These are phyloP conservation scores for Cladosporium halotolerans DNA, from an alignment of 2,329 filamentous ascomycete genomes.

Conservation along the genomic window DNA sequence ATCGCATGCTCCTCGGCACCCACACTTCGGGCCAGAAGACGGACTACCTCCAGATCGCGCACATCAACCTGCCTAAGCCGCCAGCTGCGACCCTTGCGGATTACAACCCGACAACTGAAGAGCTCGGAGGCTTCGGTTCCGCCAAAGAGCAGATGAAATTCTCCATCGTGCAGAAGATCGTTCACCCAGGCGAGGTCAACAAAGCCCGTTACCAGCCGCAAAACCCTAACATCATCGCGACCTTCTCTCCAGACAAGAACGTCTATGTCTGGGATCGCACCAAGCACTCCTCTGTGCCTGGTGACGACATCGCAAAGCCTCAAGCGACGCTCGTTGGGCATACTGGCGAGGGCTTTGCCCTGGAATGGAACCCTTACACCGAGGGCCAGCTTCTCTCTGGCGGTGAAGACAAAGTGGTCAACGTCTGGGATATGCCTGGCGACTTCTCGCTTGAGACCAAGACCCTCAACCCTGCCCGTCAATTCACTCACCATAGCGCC, in stretches of 20 bases:
- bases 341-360: slow-evolving; percentile 79
- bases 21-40: slow-evolving; percentile 80
- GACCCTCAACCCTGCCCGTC: slow-evolving; percentile 62
- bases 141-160: slow-evolving; percentile 74
- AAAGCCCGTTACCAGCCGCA: slow-evolving; percentile 97
- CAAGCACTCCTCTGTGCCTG: slow-evolving; percentile 77
- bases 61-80: slow-evolving; percentile 84
- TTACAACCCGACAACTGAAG: slow-evolving; percentile 85
- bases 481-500: slow-evolving; percentile 80
- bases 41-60: slow-evolving; percentile 92
- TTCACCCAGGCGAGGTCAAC: slow-evolving; percentile 95
- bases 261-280: slow-evolving; percentile 94
- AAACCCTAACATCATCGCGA: slow-evolving; percentile 94
- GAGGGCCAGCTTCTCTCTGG: slow-evolving; percentile 81
- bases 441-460: slow-evolving; percentile 65
- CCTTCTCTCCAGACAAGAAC: slow-evolving; percentile 78
- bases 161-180: slow-evolving; percentile 89
- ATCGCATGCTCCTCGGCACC: slow-evolving; percentile 87
- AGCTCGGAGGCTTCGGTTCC: slow-evolving; percentile 88
- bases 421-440: slow-evolving; percentile 78
- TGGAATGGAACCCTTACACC: slow-evolving; percentile 84
- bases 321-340: slow-evolving; percentile 84
- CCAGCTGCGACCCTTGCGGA: slow-evolving; percentile 67
- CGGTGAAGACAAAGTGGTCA: slow-evolving; percentile 85
- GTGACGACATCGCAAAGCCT: slow-evolving; percentile 58